Conservation (phyloP, 805 yeast species). For the Spathaspora passalidarum region DNA sequence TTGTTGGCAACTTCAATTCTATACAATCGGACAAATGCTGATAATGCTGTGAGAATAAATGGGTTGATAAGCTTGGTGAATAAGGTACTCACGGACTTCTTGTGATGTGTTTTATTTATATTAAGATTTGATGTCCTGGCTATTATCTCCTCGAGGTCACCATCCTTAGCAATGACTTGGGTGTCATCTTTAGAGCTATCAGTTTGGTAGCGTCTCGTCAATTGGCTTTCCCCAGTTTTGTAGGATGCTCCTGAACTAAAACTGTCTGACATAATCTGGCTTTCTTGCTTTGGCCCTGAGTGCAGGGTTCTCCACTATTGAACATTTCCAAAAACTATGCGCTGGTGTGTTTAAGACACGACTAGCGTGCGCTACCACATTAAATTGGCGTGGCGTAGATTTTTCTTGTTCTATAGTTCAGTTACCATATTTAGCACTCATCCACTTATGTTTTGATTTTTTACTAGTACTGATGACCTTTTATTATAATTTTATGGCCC, state of each 20-base stretch:
- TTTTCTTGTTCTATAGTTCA: too few relatives aligned
- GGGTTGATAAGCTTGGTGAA: constrained; percentile 22
- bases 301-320: background rate
- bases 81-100: background rate
- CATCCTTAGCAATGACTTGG: constrained; percentile 3
- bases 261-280: background rate
- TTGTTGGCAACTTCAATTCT: constrained; percentile 64
- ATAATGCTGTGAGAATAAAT: constrained; percentile 31
- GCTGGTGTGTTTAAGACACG: too few relatives aligned
- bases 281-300: background rate
- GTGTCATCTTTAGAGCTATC: background rate
- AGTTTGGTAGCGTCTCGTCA: background rate
- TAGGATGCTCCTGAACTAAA: background rate
- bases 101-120: background rate
- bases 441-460: too few relatives aligned
- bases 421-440: too few relatives aligned
- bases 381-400: too few relatives aligned
- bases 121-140: constrained; percentile 19
- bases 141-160: constrained; percentile 20
- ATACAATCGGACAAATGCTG: constrained; percentile 62
- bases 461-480: too few relatives aligned
- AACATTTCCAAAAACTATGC: background rate
- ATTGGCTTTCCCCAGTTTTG: background rate
- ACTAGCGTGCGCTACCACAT: too few relatives aligned
- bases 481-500: too few relatives aligned